Evolutionary conservation across 2,329 filamentous ascomycete genomes (phyloP), one percentile per base, ranked within the genome.

Genomic region (Cladosporium velox): DNA sequence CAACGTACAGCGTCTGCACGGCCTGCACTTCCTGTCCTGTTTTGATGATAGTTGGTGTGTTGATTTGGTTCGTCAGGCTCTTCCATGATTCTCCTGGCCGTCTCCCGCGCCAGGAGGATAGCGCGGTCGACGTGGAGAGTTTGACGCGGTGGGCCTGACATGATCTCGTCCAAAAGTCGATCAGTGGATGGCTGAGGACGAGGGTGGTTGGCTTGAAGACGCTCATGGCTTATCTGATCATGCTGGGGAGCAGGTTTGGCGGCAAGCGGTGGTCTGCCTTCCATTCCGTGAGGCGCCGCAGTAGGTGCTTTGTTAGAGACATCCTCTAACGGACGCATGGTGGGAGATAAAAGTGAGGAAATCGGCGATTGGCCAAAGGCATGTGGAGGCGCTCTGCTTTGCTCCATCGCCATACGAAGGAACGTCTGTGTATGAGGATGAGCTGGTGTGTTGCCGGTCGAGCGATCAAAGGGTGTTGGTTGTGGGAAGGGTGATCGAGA

Each of bases 351-450:
- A 10, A 62, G 59, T 21, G 60, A 18, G 12, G 49, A 52, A 2
- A 35, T 41, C 15, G 60, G 49, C 32, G 51, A 55, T 11, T 41
- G 21, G 10, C 34, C 51, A 30, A 55, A 57, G 3, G 30, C 15
- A 15, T 55, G 60, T 47, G 60, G 11, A 21, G 60, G 49, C 1
- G 34, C 34, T 64, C 60, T 64, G 34, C n/a, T 55, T 14, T 54
- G 60, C 60, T 64, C 60, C 49, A 64, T 64, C 11, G 60, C 60
- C 28, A 64, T 30, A 15, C 49, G 60, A 1, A 55, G 49, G 49
- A 64, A 64, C 28, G 60, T 26, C 24, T 51, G 54, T 28, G 26
- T 51, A 35, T 51, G 44, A 38, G 47, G 24, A 54, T 62, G 59
- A 38, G 14, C 32, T 14, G 60, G 60, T 7, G 49, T 35, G 11